Evolutionary conservation across 345 rosid genomes (phyloP), one percentile per base, ranked within the genome.

Genomic region (Melastoma malabathricum): DNA sequence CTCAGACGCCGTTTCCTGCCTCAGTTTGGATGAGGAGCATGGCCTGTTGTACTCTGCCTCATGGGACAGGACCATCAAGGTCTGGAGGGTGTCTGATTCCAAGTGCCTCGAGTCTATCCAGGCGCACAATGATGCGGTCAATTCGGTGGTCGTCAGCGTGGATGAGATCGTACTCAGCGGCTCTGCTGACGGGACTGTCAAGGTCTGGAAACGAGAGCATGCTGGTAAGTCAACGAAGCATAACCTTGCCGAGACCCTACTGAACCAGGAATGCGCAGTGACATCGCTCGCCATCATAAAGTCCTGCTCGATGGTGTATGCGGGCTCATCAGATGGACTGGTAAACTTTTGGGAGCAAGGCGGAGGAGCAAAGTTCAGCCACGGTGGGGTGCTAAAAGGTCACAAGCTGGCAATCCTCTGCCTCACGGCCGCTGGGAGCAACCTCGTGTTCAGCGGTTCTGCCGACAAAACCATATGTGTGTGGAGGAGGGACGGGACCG

Each of bases 381-480:
- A 84, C 15, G 86, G 92, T 17, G 96, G 98, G 43, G 76, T 80
- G 10, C 73, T 90, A 0, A 80, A 74, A 47, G 98, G 96, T 2
- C 98, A 90, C 64, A 86, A 86, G 57, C 78, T 86, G 3, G 98
- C 98, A 4, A 85, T 90, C 46, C 83, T 90, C 18, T 86, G 98
- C 59, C 76, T 90, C 3, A 72, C 68, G 18, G 74, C 89, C 4
- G 80, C 86, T 10, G 94, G 92, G 47, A 79, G 65, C 41, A 34
- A 12, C 56, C 64, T 86, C 66, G 73, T 86, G 57, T 80, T 90
- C 57, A 90, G 89, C 50, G 98, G 96, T 9, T 90, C 96, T 9
- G 98, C 98, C 13, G 98, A 90, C 68, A 90, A 86, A 72, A 90
- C 92, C 34, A 86, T 90, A 59, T 84, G 98, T 52, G 89, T 83